phyloP scores from a whole-genome alignment of 352 stramenopile genomes.

The Globisporangium nunn region DNA sequence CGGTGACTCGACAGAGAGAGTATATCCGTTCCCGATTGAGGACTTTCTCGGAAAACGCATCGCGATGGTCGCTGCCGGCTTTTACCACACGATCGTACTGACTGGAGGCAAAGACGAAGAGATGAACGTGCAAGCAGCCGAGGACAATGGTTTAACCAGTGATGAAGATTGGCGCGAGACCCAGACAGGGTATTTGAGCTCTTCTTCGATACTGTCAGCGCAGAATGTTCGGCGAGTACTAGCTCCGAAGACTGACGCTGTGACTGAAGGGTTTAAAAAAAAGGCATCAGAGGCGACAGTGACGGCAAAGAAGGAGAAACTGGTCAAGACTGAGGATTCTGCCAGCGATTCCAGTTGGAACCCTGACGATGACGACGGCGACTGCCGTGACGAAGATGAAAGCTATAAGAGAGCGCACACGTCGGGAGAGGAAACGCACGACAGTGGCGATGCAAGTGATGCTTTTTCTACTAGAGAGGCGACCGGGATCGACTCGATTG shows the following conservation, averaged over 20 bases:
- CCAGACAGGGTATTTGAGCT: neutral
- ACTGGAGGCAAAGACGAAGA: conserved; percentile 71
- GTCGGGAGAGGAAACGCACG: neutral
- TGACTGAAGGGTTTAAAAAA: neutral
- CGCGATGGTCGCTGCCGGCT: conserved; percentile 84
- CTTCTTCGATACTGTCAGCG: conserved; percentile 7
- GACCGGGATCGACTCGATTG: conserved; percentile 18
- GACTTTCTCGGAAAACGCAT: conserved; percentile 88
- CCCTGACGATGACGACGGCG: conserved; percentile 20
- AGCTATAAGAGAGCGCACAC: neutral
- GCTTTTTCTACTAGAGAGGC: conserved; percentile 2
- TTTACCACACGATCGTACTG: conserved; percentile 92
- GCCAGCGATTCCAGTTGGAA: conserved; percentile 15
- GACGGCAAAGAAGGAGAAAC: conserved; percentile 12
- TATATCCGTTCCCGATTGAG: conserved; percentile 84
- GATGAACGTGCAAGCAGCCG: conserved; percentile 12
- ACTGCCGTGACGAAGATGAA: conserved; percentile 42
- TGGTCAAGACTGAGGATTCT: neutral
- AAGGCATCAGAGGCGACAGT: neutral
- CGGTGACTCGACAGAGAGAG: conserved; percentile 82
- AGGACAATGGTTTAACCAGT: neutral
- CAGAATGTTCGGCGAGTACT: conserved; percentile 8
- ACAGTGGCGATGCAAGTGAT: neutral
- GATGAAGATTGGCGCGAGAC: neutral
- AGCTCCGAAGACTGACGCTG: neutral